Conservation (phyloP, 208 protist species). For the Endotrypanum monterogeii region DNA sequence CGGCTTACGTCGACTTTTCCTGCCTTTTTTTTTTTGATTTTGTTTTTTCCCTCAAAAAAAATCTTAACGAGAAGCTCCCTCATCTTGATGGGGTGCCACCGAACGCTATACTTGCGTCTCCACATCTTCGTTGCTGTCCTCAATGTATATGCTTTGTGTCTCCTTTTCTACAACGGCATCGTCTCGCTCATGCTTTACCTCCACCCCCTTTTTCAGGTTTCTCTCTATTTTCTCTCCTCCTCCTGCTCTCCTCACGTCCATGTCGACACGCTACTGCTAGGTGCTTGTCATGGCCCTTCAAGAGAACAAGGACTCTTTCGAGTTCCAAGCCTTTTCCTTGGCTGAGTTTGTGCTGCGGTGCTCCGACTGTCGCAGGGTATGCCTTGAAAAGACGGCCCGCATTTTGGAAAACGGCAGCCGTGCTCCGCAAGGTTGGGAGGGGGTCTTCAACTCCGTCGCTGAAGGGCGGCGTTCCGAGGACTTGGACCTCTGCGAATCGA, state of each 20-base stretch:
- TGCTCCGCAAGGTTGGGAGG: conserved; percentile 67
- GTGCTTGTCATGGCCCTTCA: conserved; percentile 30
- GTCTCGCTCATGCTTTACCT: too few relatives aligned
- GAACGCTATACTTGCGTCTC: background rate
- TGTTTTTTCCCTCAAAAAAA: background rate
- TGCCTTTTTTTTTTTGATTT: background rate
- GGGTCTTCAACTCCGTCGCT: conserved; percentile 49
- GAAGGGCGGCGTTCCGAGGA: conserved; percentile 57
- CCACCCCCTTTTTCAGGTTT: background rate
- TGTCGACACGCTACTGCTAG: background rate
- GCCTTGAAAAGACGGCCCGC: conserved; percentile 53
- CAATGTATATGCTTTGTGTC: too few relatives aligned
- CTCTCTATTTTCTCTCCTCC: background rate
- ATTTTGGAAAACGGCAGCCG: conserved; percentile 65
- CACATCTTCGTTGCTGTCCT: too few relatives aligned
- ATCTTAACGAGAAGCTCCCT: background rate
- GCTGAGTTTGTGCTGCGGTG: conserved; percentile 63
- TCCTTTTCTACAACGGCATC: too few relatives aligned
- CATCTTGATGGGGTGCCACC: background rate
- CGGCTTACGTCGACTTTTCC: too few relatives aligned
- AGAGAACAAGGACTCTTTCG: conserved; percentile 43
- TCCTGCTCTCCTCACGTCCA: background rate
- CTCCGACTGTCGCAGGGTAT: conserved; percentile 57
- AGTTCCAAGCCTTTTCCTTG: conserved; percentile 42
- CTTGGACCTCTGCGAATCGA: conserved; percentile 42